Conservation (phyloP, 352 stramenopile genomes). For the Phytophthora syringae region DNA sequence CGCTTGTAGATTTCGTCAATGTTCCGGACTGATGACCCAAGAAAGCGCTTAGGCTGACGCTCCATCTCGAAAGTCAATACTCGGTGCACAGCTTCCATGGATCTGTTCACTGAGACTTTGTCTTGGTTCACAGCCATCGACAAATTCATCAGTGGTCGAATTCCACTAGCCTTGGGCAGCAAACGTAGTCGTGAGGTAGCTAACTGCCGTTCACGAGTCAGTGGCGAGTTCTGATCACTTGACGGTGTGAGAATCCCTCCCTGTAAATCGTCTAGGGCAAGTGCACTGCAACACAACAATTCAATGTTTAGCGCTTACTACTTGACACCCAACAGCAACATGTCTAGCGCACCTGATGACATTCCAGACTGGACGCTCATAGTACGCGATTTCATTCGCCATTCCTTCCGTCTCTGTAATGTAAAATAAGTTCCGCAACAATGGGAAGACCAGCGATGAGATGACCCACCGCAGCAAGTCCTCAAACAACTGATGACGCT, state of each 20-base stretch:
- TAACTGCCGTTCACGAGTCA: conserved; percentile 36
- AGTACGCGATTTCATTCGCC: conserved; percentile 74
- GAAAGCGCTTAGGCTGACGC: conserved; percentile 50
- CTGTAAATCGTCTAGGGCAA: conserved; percentile 60
- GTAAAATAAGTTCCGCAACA: conserved; percentile 75
- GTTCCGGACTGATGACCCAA: conserved; percentile 67
- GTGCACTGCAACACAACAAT: conserved; percentile 33
- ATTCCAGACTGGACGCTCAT: conserved; percentile 72
- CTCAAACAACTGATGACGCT: conserved; percentile 49
- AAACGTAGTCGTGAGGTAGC: conserved; percentile 62
- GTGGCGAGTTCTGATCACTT: conserved; percentile 1
- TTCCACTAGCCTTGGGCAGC: conserved; percentile 66
- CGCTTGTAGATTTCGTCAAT: conserved; percentile 72
- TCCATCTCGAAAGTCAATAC: conserved; percentile 70
- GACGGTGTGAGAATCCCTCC: conserved; percentile 46
- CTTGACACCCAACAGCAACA: no score
- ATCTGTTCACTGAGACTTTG: conserved; percentile 61
- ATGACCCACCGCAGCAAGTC: conserved; percentile 54
- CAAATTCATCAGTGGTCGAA: conserved; percentile 85
- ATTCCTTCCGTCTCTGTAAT: conserved; percentile 75
- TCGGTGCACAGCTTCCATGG: conserved; percentile 63
- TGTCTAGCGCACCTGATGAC: conserved; percentile 52
- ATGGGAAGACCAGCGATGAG: conserved; percentile 55
- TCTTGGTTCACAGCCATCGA: conserved; percentile 41
- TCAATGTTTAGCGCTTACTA: conserved; percentile 5